These are phyloP conservation scores for Trichosanthes truncata DNA, from an alignment of 306 rosid species.

Conservation along the genomic window DNA sequence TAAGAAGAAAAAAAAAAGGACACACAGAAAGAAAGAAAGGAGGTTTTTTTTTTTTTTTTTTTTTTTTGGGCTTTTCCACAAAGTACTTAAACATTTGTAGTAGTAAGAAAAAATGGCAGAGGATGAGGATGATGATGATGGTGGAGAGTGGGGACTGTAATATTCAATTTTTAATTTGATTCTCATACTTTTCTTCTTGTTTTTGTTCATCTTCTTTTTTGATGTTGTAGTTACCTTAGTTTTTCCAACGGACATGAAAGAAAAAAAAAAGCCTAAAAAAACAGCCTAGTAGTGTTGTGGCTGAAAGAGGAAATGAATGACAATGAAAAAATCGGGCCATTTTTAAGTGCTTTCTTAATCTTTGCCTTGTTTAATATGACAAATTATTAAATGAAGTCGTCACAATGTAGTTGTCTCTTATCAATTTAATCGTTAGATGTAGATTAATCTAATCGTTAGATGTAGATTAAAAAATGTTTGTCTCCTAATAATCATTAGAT, in stretches of 20 bases:
- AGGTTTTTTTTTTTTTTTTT: background rate
- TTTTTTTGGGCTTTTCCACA: conserved; percentile 3
- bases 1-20: conserved; percentile 9
- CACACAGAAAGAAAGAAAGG: conserved; percentile 14
- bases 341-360: background rate
- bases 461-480: too few relatives aligned
- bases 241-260: background rate
- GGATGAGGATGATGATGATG: background rate
- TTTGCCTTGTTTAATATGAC: too few relatives aligned
- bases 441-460: too few relatives aligned
- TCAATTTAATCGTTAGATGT: too few relatives aligned
- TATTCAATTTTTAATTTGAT: conserved; percentile 5
- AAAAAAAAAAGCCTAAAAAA: background rate
- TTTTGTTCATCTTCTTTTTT: background rate
- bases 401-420: too few relatives aligned
- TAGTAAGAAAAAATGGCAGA: conserved; percentile 27
- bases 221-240: background rate
- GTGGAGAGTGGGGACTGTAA: conserved; percentile 21
- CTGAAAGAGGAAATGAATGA: background rate
- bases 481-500: too few relatives aligned
- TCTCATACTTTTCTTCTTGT: background rate
- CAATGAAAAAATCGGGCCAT: conserved; percentile 1
- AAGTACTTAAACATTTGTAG: conserved; percentile 20
- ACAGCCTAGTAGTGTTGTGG: too few relatives aligned
- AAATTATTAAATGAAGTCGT: too few relatives aligned